These are phyloP conservation scores for Colletotrichum eremochloae DNA, from an alignment of 2,329 filamentous ascomycete genomes.

Conservation along the genomic window DNA sequence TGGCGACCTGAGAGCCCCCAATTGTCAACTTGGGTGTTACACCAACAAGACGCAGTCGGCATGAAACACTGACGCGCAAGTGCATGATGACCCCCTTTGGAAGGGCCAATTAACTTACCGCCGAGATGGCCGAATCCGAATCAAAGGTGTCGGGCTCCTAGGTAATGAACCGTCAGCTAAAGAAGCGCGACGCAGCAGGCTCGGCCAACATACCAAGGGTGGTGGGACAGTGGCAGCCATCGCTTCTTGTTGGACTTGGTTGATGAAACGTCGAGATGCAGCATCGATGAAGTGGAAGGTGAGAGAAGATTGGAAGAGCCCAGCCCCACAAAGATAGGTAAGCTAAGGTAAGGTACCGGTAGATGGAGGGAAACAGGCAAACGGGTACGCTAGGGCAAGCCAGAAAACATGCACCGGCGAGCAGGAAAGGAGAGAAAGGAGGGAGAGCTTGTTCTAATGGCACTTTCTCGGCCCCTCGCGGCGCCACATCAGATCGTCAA, in stretches of 20 bases:
- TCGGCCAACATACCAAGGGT: not conserved
- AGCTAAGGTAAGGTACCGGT: not conserved
- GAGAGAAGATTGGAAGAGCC: not conserved
- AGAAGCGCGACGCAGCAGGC: not conserved
- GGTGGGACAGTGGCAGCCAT: slow-evolving; percentile 11
- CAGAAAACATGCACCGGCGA: not conserved
- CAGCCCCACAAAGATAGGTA: no score
- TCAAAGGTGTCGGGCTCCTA: slow-evolving; percentile 35
- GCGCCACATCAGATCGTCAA: slow-evolving; percentile 6
- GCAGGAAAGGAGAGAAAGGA: not conserved
- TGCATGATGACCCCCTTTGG: not conserved
- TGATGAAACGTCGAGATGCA: not conserved
- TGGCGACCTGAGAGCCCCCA: not conserved
- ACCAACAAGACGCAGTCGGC: not conserved
- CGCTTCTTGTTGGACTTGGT: not conserved
- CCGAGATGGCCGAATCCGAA: slow-evolving; percentile 35
- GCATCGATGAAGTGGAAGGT: not conserved
- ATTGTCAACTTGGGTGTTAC: not conserved
- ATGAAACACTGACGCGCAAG: slow-evolving; percentile 27
- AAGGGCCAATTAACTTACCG: not conserved
- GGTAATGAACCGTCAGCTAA: not conserved
- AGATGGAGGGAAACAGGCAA: not conserved
- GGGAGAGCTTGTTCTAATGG: slow-evolving; percentile 27
- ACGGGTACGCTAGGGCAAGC: not conserved
- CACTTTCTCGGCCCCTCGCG: not conserved